Evolutionary conservation across 257 asterid species (phyloP).

Genomic region (Plectranthus barbatus): DNA sequence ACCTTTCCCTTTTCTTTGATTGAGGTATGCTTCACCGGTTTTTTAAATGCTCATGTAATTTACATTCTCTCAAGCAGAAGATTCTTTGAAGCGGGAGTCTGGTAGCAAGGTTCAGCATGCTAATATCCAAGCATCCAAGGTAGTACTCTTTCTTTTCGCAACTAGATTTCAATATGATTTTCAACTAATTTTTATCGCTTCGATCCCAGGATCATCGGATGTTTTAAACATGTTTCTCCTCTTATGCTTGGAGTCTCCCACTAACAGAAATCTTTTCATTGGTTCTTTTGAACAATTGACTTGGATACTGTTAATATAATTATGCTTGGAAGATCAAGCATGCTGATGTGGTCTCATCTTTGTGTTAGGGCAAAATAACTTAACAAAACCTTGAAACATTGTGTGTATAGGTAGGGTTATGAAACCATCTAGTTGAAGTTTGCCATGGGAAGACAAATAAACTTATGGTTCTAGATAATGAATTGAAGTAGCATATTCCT

Average conservation of each 20-base stretch:
- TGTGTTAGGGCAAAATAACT: not conserved
- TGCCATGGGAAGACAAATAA: not conserved
- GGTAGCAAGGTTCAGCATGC: conserved; percentile 87
- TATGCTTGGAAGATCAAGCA: not conserved
- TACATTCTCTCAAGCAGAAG: conserved; percentile 47
- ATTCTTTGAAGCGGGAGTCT: conserved; percentile 75
- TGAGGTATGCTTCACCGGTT: not conserved
- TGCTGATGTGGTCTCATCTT: not conserved
- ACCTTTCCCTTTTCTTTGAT: not conserved
- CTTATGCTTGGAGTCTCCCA: not conserved
- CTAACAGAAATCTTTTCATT: not conserved
- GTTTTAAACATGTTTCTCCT: not conserved
- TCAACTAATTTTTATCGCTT: not conserved
- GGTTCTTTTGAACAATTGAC: not conserved
- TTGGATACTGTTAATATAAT: not conserved
- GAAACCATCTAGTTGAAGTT: not conserved
- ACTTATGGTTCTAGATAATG: too few species aligned
- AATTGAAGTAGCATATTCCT: not conserved
- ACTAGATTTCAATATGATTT: not conserved
- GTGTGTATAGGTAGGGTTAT: not conserved
- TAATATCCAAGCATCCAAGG: conserved; percentile 96
- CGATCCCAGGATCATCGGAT: not conserved
- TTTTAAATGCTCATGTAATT: not conserved
- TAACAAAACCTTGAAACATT: not conserved
- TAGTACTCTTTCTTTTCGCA: not conserved